A percentile compares a stretch with the other conserved stretches of the same genome.
phyloP scores from a whole-genome alignment of 441 rosid species.

The Gossypium lobatum region DNA sequence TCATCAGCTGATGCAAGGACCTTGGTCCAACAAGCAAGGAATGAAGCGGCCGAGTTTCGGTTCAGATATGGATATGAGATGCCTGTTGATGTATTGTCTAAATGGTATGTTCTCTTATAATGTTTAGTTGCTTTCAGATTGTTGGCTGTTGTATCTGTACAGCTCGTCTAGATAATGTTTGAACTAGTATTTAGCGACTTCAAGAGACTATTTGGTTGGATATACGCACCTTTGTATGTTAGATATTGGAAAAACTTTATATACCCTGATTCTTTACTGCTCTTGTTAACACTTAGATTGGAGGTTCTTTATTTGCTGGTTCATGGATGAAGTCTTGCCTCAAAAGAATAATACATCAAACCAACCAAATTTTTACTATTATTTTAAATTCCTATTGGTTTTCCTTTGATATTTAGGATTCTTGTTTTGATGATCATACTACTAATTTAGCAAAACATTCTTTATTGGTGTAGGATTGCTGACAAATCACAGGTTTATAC shows the following conservation, averaged over 20 bases:
- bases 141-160: not conserved
- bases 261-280: no score
- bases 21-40: constrained; percentile 92
- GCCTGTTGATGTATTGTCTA: constrained; percentile 89
- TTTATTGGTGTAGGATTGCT: constrained; percentile 58
- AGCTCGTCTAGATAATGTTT: not conserved
- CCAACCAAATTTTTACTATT: not conserved
- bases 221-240: not conserved
- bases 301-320: no score
- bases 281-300: no score
- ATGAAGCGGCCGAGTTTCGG: constrained; percentile 97
- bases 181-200: constrained; percentile 4
- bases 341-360: no score
- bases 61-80: constrained; percentile 92
- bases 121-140: not conserved
- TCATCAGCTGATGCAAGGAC: constrained; percentile 96
- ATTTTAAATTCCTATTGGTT: not conserved
- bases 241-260: no score
- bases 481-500: constrained; percentile 96
- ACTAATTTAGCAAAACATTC: constrained; percentile 6
- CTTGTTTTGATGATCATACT: not conserved
- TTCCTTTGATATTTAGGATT: not conserved
- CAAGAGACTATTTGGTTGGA: not conserved
- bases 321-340: no score
- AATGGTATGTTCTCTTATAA: constrained; percentile 28